A percentile compares a stretch with the other conserved stretches of the same genome.
These are phyloP conservation scores for Sporothrix luriei DNA, from an alignment of 2,329 filamentous ascomycete species.

Conservation along the genomic window DNA sequence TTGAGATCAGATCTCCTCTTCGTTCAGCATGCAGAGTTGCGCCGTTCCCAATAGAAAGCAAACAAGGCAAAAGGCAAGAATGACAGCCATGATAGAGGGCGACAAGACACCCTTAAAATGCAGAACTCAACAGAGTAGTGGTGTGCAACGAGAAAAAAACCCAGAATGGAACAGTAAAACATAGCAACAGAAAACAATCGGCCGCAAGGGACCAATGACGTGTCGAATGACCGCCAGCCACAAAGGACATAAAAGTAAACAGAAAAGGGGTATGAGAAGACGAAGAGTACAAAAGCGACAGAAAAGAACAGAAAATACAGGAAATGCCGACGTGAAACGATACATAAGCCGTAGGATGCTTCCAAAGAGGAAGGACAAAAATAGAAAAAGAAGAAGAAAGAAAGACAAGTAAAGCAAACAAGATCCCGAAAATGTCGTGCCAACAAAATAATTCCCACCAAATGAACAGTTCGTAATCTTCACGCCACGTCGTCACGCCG, in stretches of 20 bases:
- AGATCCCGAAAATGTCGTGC: conserved; percentile 17
- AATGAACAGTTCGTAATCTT: background rate
- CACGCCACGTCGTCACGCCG: conserved; percentile 1
- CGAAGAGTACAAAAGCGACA: background rate
- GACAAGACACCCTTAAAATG: background rate
- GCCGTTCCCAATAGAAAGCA: conserved; percentile 16
- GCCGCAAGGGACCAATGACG: background rate
- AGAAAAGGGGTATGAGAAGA: conserved; percentile 25
- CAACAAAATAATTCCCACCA: background rate
- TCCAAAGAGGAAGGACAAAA: background rate
- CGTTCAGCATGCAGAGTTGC: conserved; percentile 15
- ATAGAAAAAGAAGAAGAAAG: background rate
- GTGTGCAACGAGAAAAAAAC: background rate
- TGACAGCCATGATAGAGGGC: background rate
- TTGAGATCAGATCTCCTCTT: conserved; percentile 16
- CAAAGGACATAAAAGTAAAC: background rate
- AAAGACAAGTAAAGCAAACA: background rate
- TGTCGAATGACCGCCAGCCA: background rate
- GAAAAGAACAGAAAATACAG: background rate
- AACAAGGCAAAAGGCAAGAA: background rate
- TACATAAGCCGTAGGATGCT: conserved; percentile 10
- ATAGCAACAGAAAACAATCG: background rate
- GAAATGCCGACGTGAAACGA: background rate
- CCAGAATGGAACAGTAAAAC: background rate
- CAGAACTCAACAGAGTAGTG: background rate